Conservation (phyloP, 1,284 basidiomycete species). For the Pseudozyma thailandica region DNA sequence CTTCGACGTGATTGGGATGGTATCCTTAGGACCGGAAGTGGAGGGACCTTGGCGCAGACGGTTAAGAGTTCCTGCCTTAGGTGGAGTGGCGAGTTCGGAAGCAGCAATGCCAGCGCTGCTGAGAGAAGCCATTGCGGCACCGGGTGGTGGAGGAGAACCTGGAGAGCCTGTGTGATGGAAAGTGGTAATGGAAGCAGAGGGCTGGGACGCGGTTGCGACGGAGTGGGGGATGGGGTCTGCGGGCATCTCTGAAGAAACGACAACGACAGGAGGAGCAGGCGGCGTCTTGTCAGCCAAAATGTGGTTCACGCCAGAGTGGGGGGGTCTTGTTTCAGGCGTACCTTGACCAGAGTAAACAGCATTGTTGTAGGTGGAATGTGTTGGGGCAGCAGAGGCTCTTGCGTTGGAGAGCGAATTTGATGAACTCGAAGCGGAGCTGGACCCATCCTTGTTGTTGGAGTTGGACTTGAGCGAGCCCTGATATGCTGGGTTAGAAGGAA, state of each 20-base stretch:
- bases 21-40: conserved; percentile 61
- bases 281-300: conserved; percentile 59
- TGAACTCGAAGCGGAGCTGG: conserved; percentile 53
- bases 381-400: conserved; percentile 17
- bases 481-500: conserved; percentile 52
- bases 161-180: conserved; percentile 54
- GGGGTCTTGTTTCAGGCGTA: conserved; percentile 40
- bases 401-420: conserved; percentile 45
- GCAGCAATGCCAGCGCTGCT: conserved; percentile 45
- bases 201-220: conserved; percentile 47
- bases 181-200: conserved; percentile 49
- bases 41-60: conserved; percentile 51
- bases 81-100: conserved; percentile 53
- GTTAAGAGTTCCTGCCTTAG: conserved; percentile 59
- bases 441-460: conserved; percentile 16
- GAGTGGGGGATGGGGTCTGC: conserved; percentile 59
- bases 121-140: conserved; percentile 49
- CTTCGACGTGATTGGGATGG: conserved; percentile 62
- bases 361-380: conserved; percentile 25
- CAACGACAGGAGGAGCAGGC: conserved; percentile 60
- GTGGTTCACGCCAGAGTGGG: conserved; percentile 21
- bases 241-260: conserved; percentile 63
- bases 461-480: conserved; percentile 57
- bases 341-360: conserved; percentile 37
- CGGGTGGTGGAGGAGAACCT: conserved; percentile 56